These are phyloP conservation scores for Dovyalis caffra DNA, from an alignment of 345 rosid genomes.

Conservation along the genomic window DNA sequence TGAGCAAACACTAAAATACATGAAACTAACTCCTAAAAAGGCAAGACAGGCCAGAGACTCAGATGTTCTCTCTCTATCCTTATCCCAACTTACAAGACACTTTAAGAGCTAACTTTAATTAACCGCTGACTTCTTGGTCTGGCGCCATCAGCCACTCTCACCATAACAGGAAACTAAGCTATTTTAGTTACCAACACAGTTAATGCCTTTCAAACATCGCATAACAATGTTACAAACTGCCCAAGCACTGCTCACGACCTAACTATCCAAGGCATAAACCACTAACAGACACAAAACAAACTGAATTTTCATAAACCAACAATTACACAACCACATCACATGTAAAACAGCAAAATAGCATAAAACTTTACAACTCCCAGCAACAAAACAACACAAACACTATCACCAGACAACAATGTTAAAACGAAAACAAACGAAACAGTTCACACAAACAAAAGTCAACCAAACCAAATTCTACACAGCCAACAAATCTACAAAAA, in stretches of 20 bases:
- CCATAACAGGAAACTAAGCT: not conserved
- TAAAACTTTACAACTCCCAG: not conserved
- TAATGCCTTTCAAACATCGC: not conserved
- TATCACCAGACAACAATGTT: not conserved
- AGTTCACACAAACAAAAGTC: slow-evolving; percentile 2
- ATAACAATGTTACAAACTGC: not conserved
- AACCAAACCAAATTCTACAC: slow-evolving; percentile 11
- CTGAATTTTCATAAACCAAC: not conserved
- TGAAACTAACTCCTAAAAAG: not conserved
- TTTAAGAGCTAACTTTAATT: not conserved
- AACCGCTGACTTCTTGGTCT: not conserved
- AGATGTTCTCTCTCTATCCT: not conserved
- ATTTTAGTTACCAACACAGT: not conserved
- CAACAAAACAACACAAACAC: not conserved
- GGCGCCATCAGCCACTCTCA: not conserved
- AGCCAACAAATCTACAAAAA: slow-evolving; percentile 8
- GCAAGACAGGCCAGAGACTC: not conserved
- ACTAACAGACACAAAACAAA: not conserved
- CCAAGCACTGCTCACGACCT: not conserved
- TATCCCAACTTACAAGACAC: not conserved
- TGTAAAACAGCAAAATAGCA: not conserved
- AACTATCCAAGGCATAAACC: not conserved
- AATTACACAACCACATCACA: not conserved
- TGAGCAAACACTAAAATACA: not conserved
- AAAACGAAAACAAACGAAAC: slow-evolving; percentile 2